phyloP scores from a whole-genome alignment of 2,329 filamentous ascomycete species.

The Diaporthe sp. region DNA sequence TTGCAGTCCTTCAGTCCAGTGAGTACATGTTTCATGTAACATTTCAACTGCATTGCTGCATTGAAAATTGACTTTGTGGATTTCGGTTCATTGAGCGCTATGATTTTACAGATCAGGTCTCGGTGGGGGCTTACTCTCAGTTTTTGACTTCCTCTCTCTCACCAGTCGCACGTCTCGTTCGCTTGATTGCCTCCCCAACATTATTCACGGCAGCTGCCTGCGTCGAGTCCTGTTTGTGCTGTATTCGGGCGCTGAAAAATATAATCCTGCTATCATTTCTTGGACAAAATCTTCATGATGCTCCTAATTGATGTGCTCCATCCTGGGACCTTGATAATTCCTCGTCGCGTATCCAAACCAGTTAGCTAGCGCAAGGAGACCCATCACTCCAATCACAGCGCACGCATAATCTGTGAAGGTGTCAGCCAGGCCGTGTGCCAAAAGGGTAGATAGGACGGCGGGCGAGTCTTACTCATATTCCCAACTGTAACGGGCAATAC shows the following conservation, averaged over 20 bases:
- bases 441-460: neutral
- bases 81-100: too few relatives aligned
- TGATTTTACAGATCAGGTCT: too few relatives aligned
- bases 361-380: conserved; percentile 30
- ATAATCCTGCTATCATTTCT: neutral
- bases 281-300: neutral
- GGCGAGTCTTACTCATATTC: conserved; percentile 34
- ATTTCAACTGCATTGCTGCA: too few relatives aligned
- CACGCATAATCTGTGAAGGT: conserved; percentile 34
- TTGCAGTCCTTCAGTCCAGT: too few relatives aligned
- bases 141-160: too few relatives aligned
- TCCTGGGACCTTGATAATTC: conserved; percentile 37
- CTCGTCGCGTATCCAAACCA: conserved; percentile 38
- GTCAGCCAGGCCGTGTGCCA: neutral
- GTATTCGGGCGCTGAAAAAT: neutral
- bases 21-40: too few relatives aligned
- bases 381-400: conserved; percentile 38
- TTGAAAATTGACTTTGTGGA: too few relatives aligned
- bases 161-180: too few relatives aligned
- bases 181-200: too few relatives aligned
- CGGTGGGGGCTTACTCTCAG: too few relatives aligned
- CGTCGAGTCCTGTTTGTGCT: too few relatives aligned
- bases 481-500: conserved; percentile 32
- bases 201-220: too few relatives aligned
- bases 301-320: neutral